These are phyloP conservation scores for Ampelomyces quisqualis DNA, from an alignment of 2,329 filamentous ascomycete genomes.

Conservation along the genomic window DNA sequence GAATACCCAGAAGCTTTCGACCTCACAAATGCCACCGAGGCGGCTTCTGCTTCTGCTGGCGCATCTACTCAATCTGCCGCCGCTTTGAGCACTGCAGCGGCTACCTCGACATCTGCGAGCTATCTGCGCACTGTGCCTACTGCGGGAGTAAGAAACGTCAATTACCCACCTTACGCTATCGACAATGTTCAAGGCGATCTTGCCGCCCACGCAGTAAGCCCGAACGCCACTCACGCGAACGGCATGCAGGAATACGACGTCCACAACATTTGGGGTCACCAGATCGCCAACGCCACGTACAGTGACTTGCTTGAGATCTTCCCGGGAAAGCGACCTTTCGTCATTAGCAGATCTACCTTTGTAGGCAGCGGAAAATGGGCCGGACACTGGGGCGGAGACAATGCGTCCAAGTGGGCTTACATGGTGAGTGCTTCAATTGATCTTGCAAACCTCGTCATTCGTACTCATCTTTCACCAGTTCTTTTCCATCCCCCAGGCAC, in stretches of 20 bases:
- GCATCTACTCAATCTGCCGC: background rate
- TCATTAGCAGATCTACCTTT: slow-evolving; percentile 82
- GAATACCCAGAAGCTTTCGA: slow-evolving; percentile 70
- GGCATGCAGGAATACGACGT: slow-evolving; percentile 77
- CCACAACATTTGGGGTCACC: slow-evolving; percentile 70
- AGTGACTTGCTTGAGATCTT: slow-evolving; percentile 65
- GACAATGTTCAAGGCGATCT: slow-evolving; percentile 73
- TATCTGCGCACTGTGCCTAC: slow-evolving; percentile 64
- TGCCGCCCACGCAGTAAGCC: slow-evolving; percentile 69
- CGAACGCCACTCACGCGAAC: slow-evolving; percentile 75
- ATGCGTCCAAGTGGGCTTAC: slow-evolving; percentile 67
- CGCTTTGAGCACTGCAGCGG: background rate
- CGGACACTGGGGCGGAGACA: slow-evolving; percentile 79
- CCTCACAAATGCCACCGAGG: slow-evolving; percentile 67
- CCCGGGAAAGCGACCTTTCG: slow-evolving; percentile 72
- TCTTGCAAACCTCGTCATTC: too few species aligned
- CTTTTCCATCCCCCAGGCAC: slow-evolving; percentile 74
- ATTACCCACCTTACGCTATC: slow-evolving; percentile 74
- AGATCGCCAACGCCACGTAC: slow-evolving; percentile 76
- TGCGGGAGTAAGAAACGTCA: slow-evolving; percentile 64
- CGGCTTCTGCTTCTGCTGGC: slow-evolving; percentile 41
- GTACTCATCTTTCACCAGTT: slow-evolving; percentile 18
- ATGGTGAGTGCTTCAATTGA: slow-evolving; percentile 48
- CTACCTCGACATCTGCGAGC: slow-evolving; percentile 34
- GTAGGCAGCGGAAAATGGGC: slow-evolving; percentile 73